phyloP scores from a whole-genome alignment of 805 yeast species.

The Metschnikowia kunwiensis region DNA sequence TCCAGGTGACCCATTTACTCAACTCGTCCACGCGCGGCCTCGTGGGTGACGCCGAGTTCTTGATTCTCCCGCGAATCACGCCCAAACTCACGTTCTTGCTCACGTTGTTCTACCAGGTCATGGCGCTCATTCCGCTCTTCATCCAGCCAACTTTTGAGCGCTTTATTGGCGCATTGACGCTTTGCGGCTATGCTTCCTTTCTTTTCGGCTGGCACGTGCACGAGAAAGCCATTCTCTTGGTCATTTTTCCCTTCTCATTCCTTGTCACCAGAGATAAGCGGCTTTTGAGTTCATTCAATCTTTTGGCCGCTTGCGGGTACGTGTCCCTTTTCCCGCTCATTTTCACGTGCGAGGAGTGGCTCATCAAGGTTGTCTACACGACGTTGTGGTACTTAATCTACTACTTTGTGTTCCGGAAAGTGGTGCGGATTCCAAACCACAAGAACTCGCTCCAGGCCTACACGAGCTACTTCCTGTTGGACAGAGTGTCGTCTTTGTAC shows the following conservation, averaged over 20 bases:
- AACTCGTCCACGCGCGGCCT: constrained; percentile 68
- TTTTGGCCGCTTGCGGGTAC: constrained; percentile 76
- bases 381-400: constrained; percentile 82
- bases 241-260: constrained; percentile 84
- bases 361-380: constrained; percentile 73
- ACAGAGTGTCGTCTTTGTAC: constrained; percentile 65
- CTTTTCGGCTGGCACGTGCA: constrained; percentile 99
- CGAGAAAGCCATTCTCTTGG: constrained; percentile 91
- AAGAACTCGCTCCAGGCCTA: constrained; percentile 12
- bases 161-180: constrained; percentile 78
- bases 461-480: constrained; percentile 43
- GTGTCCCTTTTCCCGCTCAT: constrained; percentile 86
- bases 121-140: constrained; percentile 70
- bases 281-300: constrained; percentile 65
- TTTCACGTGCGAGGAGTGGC: constrained; percentile 74
- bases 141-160: constrained; percentile 71
- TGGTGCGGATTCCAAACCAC: constrained; percentile 52
- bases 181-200: constrained; percentile 89
- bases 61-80: constrained; percentile 73
- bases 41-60: constrained; percentile 85
- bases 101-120: constrained; percentile 79
- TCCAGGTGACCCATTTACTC: constrained; percentile 31
- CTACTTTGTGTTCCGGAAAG: constrained; percentile 68
- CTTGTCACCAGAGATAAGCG: constrained; percentile 69
- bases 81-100: constrained; percentile 75